Evolutionary conservation across 2,329 filamentous ascomycete genomes (phyloP).

Genomic region (Hymenoscyphus fructigenus): DNA sequence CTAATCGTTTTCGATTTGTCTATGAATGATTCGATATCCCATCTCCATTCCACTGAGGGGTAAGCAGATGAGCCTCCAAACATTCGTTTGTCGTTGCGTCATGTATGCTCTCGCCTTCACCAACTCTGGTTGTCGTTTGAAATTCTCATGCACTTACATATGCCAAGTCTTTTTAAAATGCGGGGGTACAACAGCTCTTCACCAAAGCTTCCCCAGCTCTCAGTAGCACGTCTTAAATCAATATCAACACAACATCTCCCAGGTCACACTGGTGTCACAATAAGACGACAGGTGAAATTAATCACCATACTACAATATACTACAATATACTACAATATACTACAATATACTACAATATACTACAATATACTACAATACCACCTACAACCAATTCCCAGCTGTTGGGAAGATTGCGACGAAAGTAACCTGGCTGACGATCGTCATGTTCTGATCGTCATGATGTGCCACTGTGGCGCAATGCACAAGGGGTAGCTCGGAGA

Average conservation of each 20-base stretch:
- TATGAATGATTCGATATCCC: neutral
- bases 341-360: no score
- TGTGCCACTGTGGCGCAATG: no score
- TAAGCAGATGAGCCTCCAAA: slow-evolving; percentile 1
- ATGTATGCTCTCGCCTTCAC: neutral
- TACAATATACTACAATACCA: no score
- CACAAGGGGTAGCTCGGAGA: no score
- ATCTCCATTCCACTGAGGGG: neutral
- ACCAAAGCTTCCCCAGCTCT: neutral
- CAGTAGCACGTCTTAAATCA: neutral
- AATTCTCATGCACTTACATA: neutral
- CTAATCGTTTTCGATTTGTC: neutral
- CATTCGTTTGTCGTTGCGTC: neutral
- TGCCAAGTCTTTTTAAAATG: neutral
- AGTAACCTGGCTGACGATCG: no score
- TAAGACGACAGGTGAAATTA: neutral
- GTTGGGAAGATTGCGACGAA: no score
- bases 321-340: no score
- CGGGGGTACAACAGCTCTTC: neutral
- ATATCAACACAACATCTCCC: neutral
- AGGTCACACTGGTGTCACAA: neutral
- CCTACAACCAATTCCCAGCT: no score
- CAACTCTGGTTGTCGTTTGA: neutral
- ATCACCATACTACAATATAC: neutral
- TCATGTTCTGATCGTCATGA: no score